Conservation (phyloP, 2,329 filamentous ascomycete genomes). For the Beauveria sp. region DNA sequence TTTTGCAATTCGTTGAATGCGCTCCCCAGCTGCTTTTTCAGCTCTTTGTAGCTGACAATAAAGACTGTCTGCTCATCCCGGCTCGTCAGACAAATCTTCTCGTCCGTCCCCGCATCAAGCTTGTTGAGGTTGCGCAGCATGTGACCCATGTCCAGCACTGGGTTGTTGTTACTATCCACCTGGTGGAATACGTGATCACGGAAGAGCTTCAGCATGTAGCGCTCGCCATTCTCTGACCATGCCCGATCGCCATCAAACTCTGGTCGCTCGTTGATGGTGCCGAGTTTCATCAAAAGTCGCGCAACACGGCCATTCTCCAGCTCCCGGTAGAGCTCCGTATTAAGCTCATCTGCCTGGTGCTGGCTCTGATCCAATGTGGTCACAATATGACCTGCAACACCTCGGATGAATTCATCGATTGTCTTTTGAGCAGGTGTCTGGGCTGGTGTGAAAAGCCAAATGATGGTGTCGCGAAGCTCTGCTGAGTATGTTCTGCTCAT, state of each 20-base stretch:
- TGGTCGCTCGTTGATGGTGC: conserved; percentile 79
- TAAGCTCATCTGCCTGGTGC: conserved; percentile 71
- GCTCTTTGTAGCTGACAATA: conserved; percentile 81
- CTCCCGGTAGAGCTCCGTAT: conserved; percentile 65
- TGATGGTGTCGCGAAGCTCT: conserved; percentile 69
- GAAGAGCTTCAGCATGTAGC: conserved; percentile 90
- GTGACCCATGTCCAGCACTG: conserved; percentile 80
- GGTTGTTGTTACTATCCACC: conserved; percentile 75
- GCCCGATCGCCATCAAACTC: conserved; percentile 69
- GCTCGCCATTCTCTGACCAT: conserved; percentile 90
- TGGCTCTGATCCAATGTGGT: conserved; percentile 68
- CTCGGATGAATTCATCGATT: conserved; percentile 70
- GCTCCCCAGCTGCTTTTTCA: conserved; percentile 58
- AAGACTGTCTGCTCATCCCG: conserved; percentile 86
- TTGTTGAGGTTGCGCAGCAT: conserved; percentile 84
- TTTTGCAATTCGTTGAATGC: conserved; percentile 54
- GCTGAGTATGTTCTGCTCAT: conserved; percentile 69
- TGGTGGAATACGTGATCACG: conserved; percentile 97
- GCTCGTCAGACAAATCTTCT: conserved; percentile 77
- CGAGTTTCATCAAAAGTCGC: conserved; percentile 73
- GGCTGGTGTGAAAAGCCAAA: conserved; percentile 70
- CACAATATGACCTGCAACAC: conserved; percentile 71
- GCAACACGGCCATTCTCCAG: conserved; percentile 84
- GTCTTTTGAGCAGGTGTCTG: conserved; percentile 52
- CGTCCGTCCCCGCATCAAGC: conserved; percentile 80